These are phyloP conservation scores for Phytopythium mirpurense DNA, from an alignment of 352 stramenopile genomes.

Conservation along the genomic window DNA sequence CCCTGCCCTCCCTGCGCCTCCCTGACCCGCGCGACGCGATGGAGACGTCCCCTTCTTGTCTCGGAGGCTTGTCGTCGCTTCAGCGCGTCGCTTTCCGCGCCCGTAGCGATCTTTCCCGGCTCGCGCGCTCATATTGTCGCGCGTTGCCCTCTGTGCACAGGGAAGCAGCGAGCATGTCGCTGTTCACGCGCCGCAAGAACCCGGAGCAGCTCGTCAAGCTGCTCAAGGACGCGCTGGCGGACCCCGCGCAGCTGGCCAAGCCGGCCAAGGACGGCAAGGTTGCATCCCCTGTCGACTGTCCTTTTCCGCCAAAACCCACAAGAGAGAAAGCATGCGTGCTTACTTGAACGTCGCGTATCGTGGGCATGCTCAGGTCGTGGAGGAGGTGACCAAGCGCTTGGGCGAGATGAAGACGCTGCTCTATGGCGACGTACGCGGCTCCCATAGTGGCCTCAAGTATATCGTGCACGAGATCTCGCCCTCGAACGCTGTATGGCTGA, in stretches of 20 bases:
- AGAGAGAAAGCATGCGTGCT: neutral
- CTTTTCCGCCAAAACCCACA: too few species aligned
- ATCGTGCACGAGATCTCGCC: too few species aligned
- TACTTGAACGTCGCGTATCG: too few species aligned
- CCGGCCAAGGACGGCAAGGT: constrained; percentile 59
- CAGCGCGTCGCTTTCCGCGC: neutral
- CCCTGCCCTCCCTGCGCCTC: neutral
- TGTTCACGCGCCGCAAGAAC: constrained; percentile 75
- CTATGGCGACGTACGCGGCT: constrained; percentile 58
- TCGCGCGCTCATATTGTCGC: neutral
- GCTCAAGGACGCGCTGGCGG: constrained; percentile 63
- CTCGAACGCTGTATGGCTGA: too few species aligned
- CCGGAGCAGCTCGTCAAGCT: constrained; percentile 80
- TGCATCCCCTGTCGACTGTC: neutral
- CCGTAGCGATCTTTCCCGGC: too few species aligned
- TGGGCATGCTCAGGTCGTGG: constrained; percentile 32
- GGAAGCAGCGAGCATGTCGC: constrained; percentile 31
- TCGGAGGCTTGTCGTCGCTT: neutral
- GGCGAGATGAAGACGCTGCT: constrained; percentile 82
- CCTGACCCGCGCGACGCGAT: neutral
- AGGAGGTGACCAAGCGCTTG: constrained; percentile 78
- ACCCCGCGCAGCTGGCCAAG: constrained; percentile 42
- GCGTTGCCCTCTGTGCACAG: neutral
- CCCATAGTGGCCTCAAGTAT: too few species aligned
- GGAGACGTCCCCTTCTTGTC: neutral